Evolutionary conservation across 1,284 basidiomycete genomes (phyloP).

Genomic region (Inonotus obliquus): DNA sequence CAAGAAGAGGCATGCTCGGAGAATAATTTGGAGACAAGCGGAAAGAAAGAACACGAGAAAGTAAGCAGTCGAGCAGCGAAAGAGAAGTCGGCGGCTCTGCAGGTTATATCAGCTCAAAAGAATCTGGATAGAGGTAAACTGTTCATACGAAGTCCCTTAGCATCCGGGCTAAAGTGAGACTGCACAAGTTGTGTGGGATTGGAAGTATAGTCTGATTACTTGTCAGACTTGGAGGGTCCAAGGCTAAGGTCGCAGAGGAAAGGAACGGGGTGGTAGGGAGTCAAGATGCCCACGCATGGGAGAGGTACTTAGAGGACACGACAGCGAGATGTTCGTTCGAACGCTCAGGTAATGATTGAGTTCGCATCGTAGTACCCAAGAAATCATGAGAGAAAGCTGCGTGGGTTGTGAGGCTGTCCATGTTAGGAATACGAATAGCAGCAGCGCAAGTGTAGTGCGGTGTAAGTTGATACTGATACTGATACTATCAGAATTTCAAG

Average conservation of each 20-base stretch:
- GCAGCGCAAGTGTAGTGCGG: too few relatives aligned
- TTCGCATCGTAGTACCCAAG: too few relatives aligned
- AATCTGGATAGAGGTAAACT: not conserved
- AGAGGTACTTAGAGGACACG: not conserved
- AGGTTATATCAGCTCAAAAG: not conserved
- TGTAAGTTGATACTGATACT: too few relatives aligned
- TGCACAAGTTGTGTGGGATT: not conserved
- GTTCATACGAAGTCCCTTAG: constrained; percentile 13
- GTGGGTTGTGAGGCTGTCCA: too few relatives aligned
- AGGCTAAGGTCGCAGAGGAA: not conserved
- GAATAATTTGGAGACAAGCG: constrained; percentile 9
- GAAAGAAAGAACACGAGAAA: constrained; percentile 10
- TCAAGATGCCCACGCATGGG: not conserved
- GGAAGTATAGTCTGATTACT: not conserved
- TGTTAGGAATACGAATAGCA: too few relatives aligned
- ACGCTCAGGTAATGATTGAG: too few relatives aligned
- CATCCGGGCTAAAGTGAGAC: constrained; percentile 1
- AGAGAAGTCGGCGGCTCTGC: constrained; percentile 10
- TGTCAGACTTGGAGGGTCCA: not conserved
- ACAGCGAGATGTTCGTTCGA: too few relatives aligned
- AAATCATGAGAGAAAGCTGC: too few relatives aligned
- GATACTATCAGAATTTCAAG: too few relatives aligned
- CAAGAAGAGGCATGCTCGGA: constrained; percentile 7
- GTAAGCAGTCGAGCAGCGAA: constrained; percentile 6
- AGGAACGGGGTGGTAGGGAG: too few relatives aligned